These are phyloP conservation scores for Xylaria cubensis DNA, from an alignment of 495 filamentous ascomycete species.

Conservation along the genomic window DNA sequence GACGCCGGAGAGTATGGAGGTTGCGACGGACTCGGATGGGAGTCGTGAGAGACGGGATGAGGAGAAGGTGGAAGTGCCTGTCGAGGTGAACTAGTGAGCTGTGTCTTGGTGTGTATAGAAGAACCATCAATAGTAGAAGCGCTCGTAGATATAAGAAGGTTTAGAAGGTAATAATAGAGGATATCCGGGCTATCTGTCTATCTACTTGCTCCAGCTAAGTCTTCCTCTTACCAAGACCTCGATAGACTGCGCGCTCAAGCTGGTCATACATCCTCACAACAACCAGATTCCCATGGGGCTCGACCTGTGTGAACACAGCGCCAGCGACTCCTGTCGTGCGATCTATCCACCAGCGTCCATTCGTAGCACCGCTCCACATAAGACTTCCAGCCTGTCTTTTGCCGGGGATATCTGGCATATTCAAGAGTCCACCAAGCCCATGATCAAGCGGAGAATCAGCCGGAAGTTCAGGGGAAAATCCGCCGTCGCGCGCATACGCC, in stretches of 20 bases:
- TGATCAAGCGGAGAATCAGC: slow-evolving; percentile 40
- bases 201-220: too few relatives aligned
- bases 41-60: not conserved
- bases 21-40: not conserved
- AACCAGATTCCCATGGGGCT: slow-evolving; percentile 6
- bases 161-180: too few relatives aligned
- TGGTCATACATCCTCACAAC: slow-evolving; percentile 5
- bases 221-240: not conserved
- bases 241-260: not conserved
- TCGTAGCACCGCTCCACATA: slow-evolving; percentile 47
- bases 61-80: not conserved
- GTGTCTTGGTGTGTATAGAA: too few relatives aligned
- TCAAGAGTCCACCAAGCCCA: slow-evolving; percentile 43
- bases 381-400: slow-evolving; percentile 41
- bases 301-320: slow-evolving; percentile 38
- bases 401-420: slow-evolving; percentile 31
- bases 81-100: not conserved
- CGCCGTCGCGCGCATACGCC: slow-evolving; percentile 36
- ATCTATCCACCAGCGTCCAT: slow-evolving; percentile 42
- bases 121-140: too few relatives aligned
- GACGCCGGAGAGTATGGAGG: slow-evolving; percentile 1
- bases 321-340: slow-evolving; percentile 38
- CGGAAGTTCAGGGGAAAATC: slow-evolving; percentile 25
- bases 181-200: too few relatives aligned
- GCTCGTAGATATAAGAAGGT: too few relatives aligned